A percentile compares a stretch with the other conserved stretches of the same genome.
Evolutionary conservation across 495 filamentous ascomycete species (phyloP).

Genomic region (Aspergillus mulundensis): DNA sequence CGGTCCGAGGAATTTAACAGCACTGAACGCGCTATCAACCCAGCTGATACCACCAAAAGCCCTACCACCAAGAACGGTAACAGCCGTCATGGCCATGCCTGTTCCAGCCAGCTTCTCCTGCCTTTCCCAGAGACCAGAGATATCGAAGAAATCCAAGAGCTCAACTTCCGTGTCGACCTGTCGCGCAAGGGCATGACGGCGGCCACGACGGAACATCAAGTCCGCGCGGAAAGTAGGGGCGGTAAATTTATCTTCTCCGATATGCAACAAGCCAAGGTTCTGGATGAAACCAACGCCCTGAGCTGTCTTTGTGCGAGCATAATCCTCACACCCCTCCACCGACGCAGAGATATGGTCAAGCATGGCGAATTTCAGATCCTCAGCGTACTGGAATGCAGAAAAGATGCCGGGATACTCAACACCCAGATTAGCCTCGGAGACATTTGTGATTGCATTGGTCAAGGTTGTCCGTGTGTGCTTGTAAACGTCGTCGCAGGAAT

Average conservation of each 20-base stretch:
- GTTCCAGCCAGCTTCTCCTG: constrained; percentile 94
- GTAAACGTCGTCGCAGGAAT: constrained; percentile 80
- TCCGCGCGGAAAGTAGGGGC: constrained; percentile 83
- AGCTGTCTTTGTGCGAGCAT: constrained; percentile 73
- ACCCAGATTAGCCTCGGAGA: constrained; percentile 73
- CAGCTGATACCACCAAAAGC: constrained; percentile 80
- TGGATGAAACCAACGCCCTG: constrained; percentile 84
- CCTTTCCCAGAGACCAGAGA: constrained; percentile 72
- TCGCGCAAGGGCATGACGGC: constrained; percentile 71
- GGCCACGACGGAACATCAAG: constrained; percentile 79
- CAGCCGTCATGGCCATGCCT: constrained; percentile 88
- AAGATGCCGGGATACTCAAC: constrained; percentile 85
- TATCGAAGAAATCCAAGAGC: constrained; percentile 88
- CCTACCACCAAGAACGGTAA: constrained; percentile 77
- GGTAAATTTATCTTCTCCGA: constrained; percentile 74
- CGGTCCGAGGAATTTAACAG: constrained; percentile 73
- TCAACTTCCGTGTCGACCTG: constrained; percentile 86
- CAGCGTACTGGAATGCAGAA: constrained; percentile 84
- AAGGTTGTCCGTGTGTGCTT: constrained; percentile 72
- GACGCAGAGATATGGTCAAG: constrained; percentile 76
- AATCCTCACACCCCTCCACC: constrained; percentile 75
- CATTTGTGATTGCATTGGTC: constrained; percentile 62
- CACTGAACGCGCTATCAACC: constrained; percentile 81
- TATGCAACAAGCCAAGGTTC: constrained; percentile 79
- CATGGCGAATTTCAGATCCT: constrained; percentile 89